A percentile compares a stretch with the other conserved stretches of the same genome.
Conservation (phyloP, 495 filamentous ascomycete species). For the Alectoria sarmentosa region DNA sequence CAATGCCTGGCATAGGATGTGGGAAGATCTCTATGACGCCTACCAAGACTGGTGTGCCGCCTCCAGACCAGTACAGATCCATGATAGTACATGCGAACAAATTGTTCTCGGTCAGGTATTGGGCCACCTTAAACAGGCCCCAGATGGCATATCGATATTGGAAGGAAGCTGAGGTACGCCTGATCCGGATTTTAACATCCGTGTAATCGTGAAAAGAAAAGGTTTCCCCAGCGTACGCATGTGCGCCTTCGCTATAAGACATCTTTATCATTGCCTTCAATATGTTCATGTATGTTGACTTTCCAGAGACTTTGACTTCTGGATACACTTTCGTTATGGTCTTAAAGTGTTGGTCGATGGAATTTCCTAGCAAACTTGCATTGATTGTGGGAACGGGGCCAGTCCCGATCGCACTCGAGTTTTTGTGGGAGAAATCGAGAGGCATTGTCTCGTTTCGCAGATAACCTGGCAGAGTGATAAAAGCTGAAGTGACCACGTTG, state of each 20-base stretch:
- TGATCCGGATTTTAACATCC: background rate
- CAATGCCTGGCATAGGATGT: background rate
- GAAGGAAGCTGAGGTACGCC: background rate
- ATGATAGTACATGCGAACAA: background rate
- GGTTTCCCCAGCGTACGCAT: slow-evolving; percentile 1
- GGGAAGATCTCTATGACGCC: slow-evolving; percentile 1
- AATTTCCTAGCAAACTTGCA: background rate
- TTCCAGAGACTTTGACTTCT: background rate
- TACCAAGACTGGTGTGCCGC: background rate
- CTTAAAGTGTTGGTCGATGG: background rate
- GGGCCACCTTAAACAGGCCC: background rate
- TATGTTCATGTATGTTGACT: slow-evolving; percentile 1
- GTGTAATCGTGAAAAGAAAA: background rate
- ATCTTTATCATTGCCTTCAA: slow-evolving; percentile 8
- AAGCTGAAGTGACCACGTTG: background rate
- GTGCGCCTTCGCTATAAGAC: background rate
- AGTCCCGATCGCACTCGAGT: background rate
- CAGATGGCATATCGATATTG: slow-evolving; percentile 4
- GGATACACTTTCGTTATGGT: background rate
- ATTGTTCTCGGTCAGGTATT: background rate
- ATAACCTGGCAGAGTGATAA: background rate
- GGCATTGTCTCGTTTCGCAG: background rate
- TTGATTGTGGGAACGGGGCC: background rate
- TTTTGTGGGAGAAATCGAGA: background rate
- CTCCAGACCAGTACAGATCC: slow-evolving; percentile 4